A percentile compares a stretch with the other conserved stretches of the same genome.
These are phyloP conservation scores for Mucor lusitanicus DNA, from an alignment of 371 early-diverging fungal species.

Conservation along the genomic window DNA sequence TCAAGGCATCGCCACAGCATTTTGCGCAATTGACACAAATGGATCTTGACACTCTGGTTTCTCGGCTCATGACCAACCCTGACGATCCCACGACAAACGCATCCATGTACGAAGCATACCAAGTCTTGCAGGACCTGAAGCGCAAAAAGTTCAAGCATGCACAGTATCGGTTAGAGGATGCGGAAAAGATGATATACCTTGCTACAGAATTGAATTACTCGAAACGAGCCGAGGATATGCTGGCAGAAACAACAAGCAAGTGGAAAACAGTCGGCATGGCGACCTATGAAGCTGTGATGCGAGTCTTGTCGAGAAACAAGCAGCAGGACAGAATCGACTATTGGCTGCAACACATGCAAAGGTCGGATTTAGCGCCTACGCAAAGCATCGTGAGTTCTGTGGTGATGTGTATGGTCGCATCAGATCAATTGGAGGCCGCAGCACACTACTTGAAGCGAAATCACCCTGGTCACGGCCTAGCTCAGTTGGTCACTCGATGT, in stretches of 20 bases:
- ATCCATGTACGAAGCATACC: slow-evolving; percentile 1
- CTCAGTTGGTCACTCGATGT: slow-evolving; percentile 1
- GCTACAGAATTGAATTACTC: slow-evolving; percentile 11
- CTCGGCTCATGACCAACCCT: slow-evolving; percentile 5
- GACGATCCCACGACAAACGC: slow-evolving; percentile 7
- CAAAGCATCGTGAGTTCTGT: slow-evolving; percentile 13
- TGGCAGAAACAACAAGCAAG: slow-evolving; percentile 4
- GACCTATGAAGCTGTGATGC: slow-evolving; percentile 32
- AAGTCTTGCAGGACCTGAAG: slow-evolving; percentile 23
- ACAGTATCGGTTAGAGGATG: slow-evolving; percentile 9
- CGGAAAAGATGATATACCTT: slow-evolving; percentile 19
- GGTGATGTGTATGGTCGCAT: slow-evolving; percentile 17
- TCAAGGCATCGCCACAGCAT: slow-evolving; percentile 1
- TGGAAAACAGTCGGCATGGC: slow-evolving; percentile 14
- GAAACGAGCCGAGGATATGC: slow-evolving; percentile 14
- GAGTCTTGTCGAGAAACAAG: slow-evolving; percentile 18
- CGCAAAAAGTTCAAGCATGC: slow-evolving; percentile 8
- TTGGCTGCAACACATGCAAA: slow-evolving; percentile 26
- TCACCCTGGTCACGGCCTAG: slow-evolving; percentile 1
- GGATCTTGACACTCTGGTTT: slow-evolving; percentile 12
- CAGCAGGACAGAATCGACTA: slow-evolving; percentile 14
- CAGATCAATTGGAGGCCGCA: slow-evolving; percentile 18
- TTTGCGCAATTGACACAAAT: slow-evolving; percentile 9
- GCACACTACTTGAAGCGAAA: slow-evolving; percentile 8
- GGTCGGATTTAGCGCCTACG: neutral